These are phyloP conservation scores for Alloascoidea hylecoeti DNA, from an alignment of 805 yeast species.

Conservation along the genomic window DNA sequence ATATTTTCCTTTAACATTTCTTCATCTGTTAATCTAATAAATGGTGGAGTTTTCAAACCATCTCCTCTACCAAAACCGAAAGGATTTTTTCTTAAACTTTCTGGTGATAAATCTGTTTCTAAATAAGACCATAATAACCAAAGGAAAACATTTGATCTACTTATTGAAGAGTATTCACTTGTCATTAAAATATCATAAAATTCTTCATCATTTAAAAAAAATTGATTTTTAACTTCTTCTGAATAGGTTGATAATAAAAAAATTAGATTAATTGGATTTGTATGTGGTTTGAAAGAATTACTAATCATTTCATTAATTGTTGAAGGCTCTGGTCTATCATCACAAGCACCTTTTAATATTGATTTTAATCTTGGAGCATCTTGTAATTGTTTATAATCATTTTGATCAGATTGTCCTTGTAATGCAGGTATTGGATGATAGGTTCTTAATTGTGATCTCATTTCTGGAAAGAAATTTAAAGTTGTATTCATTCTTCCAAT, in stretches of 20 bases:
- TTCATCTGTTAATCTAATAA: slow-evolving; percentile 14
- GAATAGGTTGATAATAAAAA: slow-evolving; percentile 56
- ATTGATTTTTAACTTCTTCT: slow-evolving; percentile 32
- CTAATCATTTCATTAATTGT: slow-evolving; percentile 29
- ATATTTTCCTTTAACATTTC: slow-evolving; percentile 22
- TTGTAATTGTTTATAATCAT: slow-evolving; percentile 66
- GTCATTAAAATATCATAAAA: slow-evolving; percentile 68
- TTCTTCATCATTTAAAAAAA: slow-evolving; percentile 21
- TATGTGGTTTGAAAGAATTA: slow-evolving; percentile 19
- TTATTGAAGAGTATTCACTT: slow-evolving; percentile 40
- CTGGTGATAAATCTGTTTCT: slow-evolving; percentile 52
- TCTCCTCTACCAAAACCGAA: slow-evolving; percentile 24
- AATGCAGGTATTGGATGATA: slow-evolving; percentile 88
- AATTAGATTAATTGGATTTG: slow-evolving; percentile 65
- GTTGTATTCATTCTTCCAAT: slow-evolving; percentile 93
- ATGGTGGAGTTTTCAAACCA: slow-evolving; percentile 26
- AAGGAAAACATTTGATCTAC: slow-evolving; percentile 58
- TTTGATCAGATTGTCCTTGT: slow-evolving; percentile 47
- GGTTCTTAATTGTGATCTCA: slow-evolving; percentile 87
- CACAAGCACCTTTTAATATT: slow-evolving; percentile 78
- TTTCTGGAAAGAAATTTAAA: slow-evolving; percentile 85
- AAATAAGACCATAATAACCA: slow-evolving; percentile 77
- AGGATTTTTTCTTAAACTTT: slow-evolving; percentile 40
- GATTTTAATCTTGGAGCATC: slow-evolving; percentile 92
- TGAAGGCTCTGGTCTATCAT: slow-evolving; percentile 39